phyloP scores from a whole-genome alignment of 768 basidiomycete species.

The Rhodotorula paludigena region DNA sequence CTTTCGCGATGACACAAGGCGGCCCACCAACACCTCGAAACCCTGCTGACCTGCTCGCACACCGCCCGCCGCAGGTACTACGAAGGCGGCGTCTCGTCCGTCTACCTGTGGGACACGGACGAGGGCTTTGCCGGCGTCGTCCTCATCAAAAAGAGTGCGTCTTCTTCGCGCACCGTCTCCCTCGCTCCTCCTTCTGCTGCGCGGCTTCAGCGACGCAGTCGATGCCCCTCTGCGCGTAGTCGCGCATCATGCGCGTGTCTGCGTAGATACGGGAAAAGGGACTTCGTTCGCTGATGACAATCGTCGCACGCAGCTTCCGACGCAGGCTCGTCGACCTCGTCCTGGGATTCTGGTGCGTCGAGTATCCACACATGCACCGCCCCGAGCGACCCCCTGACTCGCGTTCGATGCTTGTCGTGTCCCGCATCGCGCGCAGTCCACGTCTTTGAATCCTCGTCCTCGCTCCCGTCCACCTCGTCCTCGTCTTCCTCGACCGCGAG shows the following conservation, averaged over 20 bases:
- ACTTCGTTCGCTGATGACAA: no score
- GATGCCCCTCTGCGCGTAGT: neutral
- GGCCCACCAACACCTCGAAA: no score
- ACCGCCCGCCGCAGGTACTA: constrained; percentile 77
- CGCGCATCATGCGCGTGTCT: neutral
- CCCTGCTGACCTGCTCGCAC: no score
- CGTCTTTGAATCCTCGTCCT: constrained; percentile 65
- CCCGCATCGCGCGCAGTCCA: constrained; percentile 56
- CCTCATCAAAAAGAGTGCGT: constrained; percentile 82
- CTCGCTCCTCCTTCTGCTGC: no score
- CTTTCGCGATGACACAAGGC: no score
- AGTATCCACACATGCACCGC: neutral
- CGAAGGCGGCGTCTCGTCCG: constrained; percentile 94
- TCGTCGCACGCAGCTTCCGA: neutral
- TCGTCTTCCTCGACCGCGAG: neutral
- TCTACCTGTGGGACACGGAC: constrained; percentile 96
- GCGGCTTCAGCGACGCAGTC: no score
- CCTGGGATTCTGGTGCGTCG: constrained; percentile 71
- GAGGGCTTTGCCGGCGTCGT: constrained; percentile 98
- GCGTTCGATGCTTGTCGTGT: neutral
- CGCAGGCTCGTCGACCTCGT: constrained; percentile 62
- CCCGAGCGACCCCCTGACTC: neutral
- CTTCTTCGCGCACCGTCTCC: no score
- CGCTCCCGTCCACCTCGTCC: neutral
- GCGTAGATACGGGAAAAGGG: no score